Conservation (phyloP, 106 monocot genomes). For the Xerophyta viscosa region DNA sequence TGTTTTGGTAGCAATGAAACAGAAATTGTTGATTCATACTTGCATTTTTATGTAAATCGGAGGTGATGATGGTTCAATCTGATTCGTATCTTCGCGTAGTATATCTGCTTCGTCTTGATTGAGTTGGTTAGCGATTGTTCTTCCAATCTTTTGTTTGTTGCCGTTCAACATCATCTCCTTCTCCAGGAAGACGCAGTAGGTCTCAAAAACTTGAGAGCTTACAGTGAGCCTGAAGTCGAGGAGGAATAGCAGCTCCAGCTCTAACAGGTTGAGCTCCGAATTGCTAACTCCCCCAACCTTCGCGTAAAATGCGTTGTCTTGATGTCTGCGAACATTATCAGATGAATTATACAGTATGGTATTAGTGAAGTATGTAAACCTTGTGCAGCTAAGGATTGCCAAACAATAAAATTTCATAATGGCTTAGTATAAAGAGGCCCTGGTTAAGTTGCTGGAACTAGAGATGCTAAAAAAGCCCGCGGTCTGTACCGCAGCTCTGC, state of each 20-base stretch:
- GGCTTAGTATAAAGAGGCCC: no score
- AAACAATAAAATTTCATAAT: background rate
- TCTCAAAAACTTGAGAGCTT: conserved; percentile 47
- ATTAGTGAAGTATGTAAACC: background rate
- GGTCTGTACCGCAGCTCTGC: no score
- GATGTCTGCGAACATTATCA: conserved; percentile 35
- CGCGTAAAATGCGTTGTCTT: conserved; percentile 83
- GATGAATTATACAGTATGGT: background rate
- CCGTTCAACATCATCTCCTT: conserved; percentile 41
- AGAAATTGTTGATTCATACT: no score
- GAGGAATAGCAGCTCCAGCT: conserved; percentile 72
- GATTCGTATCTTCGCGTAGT: background rate
- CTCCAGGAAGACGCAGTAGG: conserved; percentile 56
- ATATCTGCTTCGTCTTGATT: background rate
- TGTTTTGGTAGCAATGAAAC: no score
- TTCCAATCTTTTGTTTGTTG: conserved; percentile 5
- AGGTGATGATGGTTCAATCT: background rate
- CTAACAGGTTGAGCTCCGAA: conserved; percentile 66
- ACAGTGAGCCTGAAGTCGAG: conserved; percentile 66
- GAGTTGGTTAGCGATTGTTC: background rate
- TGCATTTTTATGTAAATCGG: background rate
- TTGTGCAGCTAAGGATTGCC: background rate
- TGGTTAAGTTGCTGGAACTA: no score
- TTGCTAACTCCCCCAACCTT: conserved; percentile 87
- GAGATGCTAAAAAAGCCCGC: no score